phyloP scores from a whole-genome alignment of 768 basidiomycete species.

The Serendipita sp. region DNA sequence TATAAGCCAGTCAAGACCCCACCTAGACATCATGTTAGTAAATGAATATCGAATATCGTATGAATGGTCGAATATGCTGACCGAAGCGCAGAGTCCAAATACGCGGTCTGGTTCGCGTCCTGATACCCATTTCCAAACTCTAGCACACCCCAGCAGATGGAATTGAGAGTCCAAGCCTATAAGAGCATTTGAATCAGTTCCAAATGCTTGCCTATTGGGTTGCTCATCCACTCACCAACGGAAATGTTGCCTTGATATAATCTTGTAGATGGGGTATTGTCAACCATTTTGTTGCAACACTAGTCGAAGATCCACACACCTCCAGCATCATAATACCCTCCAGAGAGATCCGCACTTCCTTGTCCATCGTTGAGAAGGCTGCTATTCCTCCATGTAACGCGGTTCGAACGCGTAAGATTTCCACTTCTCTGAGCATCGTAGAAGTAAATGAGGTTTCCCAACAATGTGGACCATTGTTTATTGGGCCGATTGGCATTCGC shows the following conservation, averaged over 20 bases:
- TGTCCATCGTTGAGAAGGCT: slow-evolving; percentile 70
- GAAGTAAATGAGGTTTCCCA: slow-evolving; percentile 72
- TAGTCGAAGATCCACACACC: slow-evolving; percentile 26
- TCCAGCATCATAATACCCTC: slow-evolving; percentile 90
- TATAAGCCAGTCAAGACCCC: slow-evolving; percentile 85
- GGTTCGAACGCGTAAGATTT: slow-evolving; percentile 42
- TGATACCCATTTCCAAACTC: slow-evolving; percentile 80
- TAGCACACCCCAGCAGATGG: slow-evolving; percentile 78
- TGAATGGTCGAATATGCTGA: too few relatives aligned
- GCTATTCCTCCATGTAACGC: slow-evolving; percentile 78
- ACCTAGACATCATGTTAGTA: slow-evolving; percentile 16
- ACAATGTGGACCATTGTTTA: slow-evolving; percentile 62
- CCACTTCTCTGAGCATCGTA: slow-evolving; percentile 88
- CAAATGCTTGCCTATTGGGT: not conserved
- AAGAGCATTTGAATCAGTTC: slow-evolving; percentile 6
- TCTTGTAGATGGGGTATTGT: slow-evolving; percentile 26
- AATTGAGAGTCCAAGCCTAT: slow-evolving; percentile 69
- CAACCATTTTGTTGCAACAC: not conserved
- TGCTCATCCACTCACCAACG: slow-evolving; percentile 43
- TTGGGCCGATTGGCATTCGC: slow-evolving; percentile 31
- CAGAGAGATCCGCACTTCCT: slow-evolving; percentile 54
- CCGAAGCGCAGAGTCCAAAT: slow-evolving; percentile 79
- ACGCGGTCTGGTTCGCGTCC: slow-evolving; percentile 67
- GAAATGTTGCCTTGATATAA: slow-evolving; percentile 78
- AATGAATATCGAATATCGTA: too few relatives aligned